Conservation (phyloP, 768 basidiomycete genomes). For the Termitomyces sp. region DNA sequence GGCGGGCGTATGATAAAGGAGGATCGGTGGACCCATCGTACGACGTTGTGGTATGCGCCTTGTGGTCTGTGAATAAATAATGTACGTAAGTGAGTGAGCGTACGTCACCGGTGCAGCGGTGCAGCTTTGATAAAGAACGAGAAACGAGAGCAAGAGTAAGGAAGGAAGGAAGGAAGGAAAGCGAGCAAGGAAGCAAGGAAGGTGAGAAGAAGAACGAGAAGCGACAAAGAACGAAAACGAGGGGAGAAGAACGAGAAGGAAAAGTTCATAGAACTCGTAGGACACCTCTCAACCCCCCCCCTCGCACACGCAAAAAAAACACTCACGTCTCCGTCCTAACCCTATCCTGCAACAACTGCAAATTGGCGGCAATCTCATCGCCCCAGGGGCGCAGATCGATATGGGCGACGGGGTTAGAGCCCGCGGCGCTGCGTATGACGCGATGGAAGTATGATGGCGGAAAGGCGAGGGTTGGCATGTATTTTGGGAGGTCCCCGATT, state of each 20-base stretch:
- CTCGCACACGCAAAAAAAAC: too few relatives aligned
- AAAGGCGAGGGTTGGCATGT: constrained; percentile 75
- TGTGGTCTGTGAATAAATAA: too few relatives aligned
- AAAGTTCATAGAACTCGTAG: too few relatives aligned
- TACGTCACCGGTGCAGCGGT: too few relatives aligned
- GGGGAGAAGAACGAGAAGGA: neutral
- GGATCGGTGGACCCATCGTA: constrained; percentile 82
- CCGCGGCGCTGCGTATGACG: constrained; percentile 59
- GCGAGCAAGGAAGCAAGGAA: too few relatives aligned
- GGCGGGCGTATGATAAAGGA: constrained; percentile 63
- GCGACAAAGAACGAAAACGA: too few relatives aligned
- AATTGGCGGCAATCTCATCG: constrained; percentile 64
- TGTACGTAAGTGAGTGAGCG: too few relatives aligned
- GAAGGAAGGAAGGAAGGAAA: too few relatives aligned
- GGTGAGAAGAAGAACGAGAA: too few relatives aligned
- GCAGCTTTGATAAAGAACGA: too few relatives aligned
- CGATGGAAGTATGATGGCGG: constrained; percentile 88
- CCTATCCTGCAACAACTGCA: constrained; percentile 75
- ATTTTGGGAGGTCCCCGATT: constrained; percentile 73
- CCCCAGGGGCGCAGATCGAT: constrained; percentile 78
- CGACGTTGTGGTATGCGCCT: constrained; percentile 72
- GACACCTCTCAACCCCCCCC: too few relatives aligned
- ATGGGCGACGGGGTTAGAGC: constrained; percentile 58
- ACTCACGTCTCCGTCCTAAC: constrained; percentile 78
- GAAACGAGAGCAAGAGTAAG: too few relatives aligned